phyloP scores from a whole-genome alignment of 805 yeast genomes.

The Myxozyma monticola region DNA sequence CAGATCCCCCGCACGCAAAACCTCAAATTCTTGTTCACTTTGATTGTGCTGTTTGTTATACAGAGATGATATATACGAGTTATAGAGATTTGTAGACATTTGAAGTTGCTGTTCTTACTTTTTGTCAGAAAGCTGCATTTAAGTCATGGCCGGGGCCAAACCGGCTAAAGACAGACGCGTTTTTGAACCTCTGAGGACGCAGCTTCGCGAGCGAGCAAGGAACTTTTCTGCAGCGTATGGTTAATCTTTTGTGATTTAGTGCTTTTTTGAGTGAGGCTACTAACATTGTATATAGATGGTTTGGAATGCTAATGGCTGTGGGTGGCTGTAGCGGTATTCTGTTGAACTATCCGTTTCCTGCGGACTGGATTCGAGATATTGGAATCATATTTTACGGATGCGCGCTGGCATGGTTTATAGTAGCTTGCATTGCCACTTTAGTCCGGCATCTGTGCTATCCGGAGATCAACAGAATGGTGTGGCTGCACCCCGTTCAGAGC shows the following conservation, averaged over 20 bases:
- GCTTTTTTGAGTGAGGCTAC: not conserved
- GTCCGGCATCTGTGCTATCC: not conserved
- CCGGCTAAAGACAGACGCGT: no score
- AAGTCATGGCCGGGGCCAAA: no score
- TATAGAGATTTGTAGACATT: no score
- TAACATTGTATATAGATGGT: slow-evolving; percentile 43
- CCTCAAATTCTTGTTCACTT: no score
- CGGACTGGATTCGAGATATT: slow-evolving; percentile 57
- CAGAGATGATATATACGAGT: no score
- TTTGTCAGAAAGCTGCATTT: no score
- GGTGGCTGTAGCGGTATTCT: slow-evolving; percentile 69
- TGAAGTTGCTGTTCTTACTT: no score
- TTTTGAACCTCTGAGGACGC: no score
- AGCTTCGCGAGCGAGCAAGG: not conserved
- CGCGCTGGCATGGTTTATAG: slow-evolving; percentile 41
- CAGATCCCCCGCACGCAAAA: no score
- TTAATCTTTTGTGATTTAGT: not conserved
- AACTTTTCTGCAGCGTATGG: slow-evolving; percentile 7
- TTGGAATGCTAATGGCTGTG: slow-evolving; percentile 76
- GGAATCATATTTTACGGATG: slow-evolving; percentile 64
- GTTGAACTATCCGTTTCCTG: slow-evolving; percentile 63
- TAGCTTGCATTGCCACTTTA: not conserved
- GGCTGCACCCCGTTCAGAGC: slow-evolving; percentile 3
- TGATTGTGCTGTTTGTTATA: no score
- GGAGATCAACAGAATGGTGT: not conserved